Evolutionary conservation across 1,284 basidiomycete species (phyloP).

Genomic region (Anthracocystis setariae): DNA sequence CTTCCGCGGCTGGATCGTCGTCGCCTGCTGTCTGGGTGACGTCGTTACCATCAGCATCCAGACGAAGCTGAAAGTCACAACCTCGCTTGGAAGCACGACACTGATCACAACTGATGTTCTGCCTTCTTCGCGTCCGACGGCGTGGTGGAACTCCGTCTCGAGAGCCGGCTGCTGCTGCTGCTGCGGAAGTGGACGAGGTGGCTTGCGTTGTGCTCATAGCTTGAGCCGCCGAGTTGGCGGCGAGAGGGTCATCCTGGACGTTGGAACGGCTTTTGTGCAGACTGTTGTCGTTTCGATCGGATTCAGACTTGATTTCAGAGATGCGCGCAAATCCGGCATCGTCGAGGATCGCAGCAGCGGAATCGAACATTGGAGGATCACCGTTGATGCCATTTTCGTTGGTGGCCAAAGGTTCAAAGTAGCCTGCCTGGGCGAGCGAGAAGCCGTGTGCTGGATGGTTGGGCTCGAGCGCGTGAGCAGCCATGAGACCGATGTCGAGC

Average conservation of each 20-base stretch:
- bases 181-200: neutral
- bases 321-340: constrained; percentile 32
- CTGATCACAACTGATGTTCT: constrained; percentile 55
- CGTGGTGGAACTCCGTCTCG: constrained; percentile 40
- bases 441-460: constrained; percentile 16
- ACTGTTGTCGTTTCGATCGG: neutral
- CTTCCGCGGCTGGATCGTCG: constrained; percentile 11
- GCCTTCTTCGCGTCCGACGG: constrained; percentile 39
- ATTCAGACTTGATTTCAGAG: constrained; percentile 32
- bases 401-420: constrained; percentile 15
- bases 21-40: constrained; percentile 9
- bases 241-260: constrained; percentile 1
- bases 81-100: constrained; percentile 52
- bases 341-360: constrained; percentile 38
- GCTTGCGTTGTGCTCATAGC: neutral
- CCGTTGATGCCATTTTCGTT: constrained; percentile 4
- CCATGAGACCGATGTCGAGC: constrained; percentile 22
- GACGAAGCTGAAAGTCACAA: constrained; percentile 48
- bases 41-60: constrained; percentile 49
- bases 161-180: constrained; percentile 14
- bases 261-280: neutral
- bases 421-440: constrained; percentile 15
- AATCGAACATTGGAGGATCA: constrained; percentile 15
- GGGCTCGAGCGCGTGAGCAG: constrained; percentile 3
- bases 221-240: neutral